Percentiles rank a stretch among this genome's conserved stretches.
Evolutionary conservation across 2,329 filamentous ascomycete species (phyloP).

Genomic region (Pseudogymnoascus sp.): DNA sequence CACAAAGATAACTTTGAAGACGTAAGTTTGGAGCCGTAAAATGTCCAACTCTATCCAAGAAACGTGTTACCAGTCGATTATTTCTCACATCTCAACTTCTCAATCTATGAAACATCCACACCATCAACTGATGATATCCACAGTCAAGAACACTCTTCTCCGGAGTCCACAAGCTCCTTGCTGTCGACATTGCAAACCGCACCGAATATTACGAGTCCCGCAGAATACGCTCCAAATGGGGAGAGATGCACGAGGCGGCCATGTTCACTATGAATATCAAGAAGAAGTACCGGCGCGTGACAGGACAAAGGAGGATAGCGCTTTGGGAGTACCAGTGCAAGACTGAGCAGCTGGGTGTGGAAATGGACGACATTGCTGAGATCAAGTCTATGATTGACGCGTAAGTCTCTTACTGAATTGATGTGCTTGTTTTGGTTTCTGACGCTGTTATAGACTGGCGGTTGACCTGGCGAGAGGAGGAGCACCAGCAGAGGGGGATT

Average conservation of each 20-base stretch:
- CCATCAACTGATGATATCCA: neutral
- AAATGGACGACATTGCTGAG: neutral
- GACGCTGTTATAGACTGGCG: neutral
- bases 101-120: neutral
- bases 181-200: conserved; percentile 1
- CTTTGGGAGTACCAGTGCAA: conserved; percentile 2
- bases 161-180: neutral
- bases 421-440: neutral
- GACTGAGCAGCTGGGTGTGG: neutral
- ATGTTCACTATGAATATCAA: neutral
- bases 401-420: neutral
- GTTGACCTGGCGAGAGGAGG: neutral
- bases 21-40: neutral
- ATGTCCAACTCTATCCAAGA: neutral
- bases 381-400: neutral
- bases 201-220: neutral
- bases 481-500: neutral
- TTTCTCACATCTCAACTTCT: neutral
- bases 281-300: neutral
- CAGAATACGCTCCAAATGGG: conserved; percentile 2
- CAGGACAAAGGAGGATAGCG: neutral
- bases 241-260: neutral
- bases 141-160: neutral
- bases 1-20: neutral
- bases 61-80: neutral